Evolutionary conservation across 2,329 filamentous ascomycete genomes (phyloP), one percentile per base, ranked within the genome.

Genomic region (Dichotomopilus funicola): DNA sequence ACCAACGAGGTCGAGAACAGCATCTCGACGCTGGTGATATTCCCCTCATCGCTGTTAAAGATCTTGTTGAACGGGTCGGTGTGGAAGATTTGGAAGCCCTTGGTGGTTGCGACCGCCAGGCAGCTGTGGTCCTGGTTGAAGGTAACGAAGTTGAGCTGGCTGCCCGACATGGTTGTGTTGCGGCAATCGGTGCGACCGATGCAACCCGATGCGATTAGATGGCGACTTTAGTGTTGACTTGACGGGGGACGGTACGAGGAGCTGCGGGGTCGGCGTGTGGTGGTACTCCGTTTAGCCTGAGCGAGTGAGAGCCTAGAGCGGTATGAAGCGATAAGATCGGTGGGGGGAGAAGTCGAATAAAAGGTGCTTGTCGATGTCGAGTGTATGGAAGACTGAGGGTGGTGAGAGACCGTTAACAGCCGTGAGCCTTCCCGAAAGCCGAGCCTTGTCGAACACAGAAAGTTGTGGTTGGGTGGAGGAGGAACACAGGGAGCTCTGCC

Each of bases 71-170:
- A 99, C 0, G 94, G 92, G 63, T 97, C 94, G 62, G 92, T 97
- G 63, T 91, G 92, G 73, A 96, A 99, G 67, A 96, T 92, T 63
- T 91, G 89, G 71, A 97, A 96, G 60, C 94, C 94, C 73, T 88
- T 91, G 44, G 89, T 89, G 59, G 94, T 97, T 59, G 90, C 92
- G 65, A 99, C 91, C 75, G 92, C 92, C 62, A 99, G 80, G 72
- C 92, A 92, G 80, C 89, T 95, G 77, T 96, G 91, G 78, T 99
- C 94, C 78, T 99, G 94, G 74, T 99, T 99, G 75, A 97, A 99
- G 43, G 92, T 96, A 66, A 99, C 90, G 75, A 95, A 99, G 74
- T 99, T 99, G 77, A 97, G 90, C 49, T 84, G 76, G 70, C 87
- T 55, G 54, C 52, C 58, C 59, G 62, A 56, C 62, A 65, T 66